Evolutionary conservation across 257 asterid genomes (phyloP).

Genomic region (Solanum appendiculatum): DNA sequence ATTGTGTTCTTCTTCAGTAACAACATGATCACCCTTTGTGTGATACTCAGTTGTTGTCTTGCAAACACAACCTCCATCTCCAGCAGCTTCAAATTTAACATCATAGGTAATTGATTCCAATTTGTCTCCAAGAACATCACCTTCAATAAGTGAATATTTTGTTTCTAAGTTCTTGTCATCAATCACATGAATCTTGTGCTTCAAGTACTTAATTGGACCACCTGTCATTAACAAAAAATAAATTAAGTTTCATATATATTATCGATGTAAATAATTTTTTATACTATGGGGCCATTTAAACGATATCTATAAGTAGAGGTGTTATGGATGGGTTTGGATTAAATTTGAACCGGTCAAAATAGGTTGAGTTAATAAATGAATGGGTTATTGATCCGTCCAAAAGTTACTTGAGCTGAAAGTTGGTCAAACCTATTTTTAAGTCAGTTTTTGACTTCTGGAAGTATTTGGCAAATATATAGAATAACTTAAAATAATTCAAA

Average conservation of each 20-base stretch:
- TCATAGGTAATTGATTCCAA: constrained; percentile 23
- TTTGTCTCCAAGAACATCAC: not conserved
- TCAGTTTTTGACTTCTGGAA: too few relatives aligned
- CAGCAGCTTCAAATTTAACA: constrained; percentile 16
- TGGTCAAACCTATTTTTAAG: too few relatives aligned
- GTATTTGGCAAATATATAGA: too few relatives aligned
- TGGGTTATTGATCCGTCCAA: accelerated
- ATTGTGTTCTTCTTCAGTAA: constrained; percentile 21
- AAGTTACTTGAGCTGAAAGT: not conserved
- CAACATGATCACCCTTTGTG: constrained; percentile 17
- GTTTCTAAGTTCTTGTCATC: constrained; percentile 4
- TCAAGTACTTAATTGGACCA: constrained; percentile 14
- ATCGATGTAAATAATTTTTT: not conserved
- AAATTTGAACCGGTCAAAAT: not conserved
- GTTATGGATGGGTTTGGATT: accelerated
- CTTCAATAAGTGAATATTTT: not conserved
- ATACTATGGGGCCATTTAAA: not conserved
- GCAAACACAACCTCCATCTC: constrained; percentile 22
- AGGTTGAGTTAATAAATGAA: not conserved
- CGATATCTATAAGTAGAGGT: not conserved
- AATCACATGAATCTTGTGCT: constrained; percentile 19
- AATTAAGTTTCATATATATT: not conserved
- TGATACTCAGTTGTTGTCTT: constrained; percentile 15
- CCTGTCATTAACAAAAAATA: not conserved
- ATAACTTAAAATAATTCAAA: too few relatives aligned